Evolutionary conservation across 768 basidiomycete genomes (phyloP), one percentile per base, ranked within the genome.

Genomic region (Daedaleopsis sinensis): DNA sequence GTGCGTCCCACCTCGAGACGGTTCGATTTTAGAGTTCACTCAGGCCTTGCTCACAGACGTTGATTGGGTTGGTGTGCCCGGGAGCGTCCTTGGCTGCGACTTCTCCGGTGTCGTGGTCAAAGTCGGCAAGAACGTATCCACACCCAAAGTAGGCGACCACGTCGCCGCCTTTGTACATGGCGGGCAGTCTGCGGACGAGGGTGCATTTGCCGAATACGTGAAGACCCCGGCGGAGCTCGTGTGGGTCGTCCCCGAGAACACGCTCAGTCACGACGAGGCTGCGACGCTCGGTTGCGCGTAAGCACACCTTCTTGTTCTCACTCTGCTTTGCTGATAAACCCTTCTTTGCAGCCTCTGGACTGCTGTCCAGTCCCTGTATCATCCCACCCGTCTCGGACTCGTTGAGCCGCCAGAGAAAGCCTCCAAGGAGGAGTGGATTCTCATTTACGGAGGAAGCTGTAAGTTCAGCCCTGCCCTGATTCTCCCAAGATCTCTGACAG

Each of bases 141-240:
- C 27, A 18, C 61, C 57, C 18, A 65, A 62, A 19, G 58, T 71
- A 18, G 73, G 73, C 42, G 68, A 71, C 52, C 64, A 66, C 38
- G 70, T 72, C 47, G 69, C 71, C 1, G 72, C 69, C 21, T 66
- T 68, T 52, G 57, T 71, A 8, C 72, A 66, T n/a, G 71, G 73
- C 38, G 65, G 64, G 3, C 46, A 55, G 43, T 68, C 61, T 56
- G 19, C 39, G 3, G 55, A 66, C 43, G 57, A 57, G 35, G 69
- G 72, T 16, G 66, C 72, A 18, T 73, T 68, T 52, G 66, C 71
- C 6, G 71, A 74, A 56, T 74, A 72, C 59, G 60, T 68, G 23
- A 59, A 70, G 60, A 64, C 66, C 9, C 58, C 58, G 7, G 65
- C 68, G 7, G 62, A 68, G n/a, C 68, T 68, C 32, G 67, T 64